These are phyloP conservation scores for Pulveroboletus sp. DNA, from an alignment of 768 basidiomycete genomes.

Conservation along the genomic window DNA sequence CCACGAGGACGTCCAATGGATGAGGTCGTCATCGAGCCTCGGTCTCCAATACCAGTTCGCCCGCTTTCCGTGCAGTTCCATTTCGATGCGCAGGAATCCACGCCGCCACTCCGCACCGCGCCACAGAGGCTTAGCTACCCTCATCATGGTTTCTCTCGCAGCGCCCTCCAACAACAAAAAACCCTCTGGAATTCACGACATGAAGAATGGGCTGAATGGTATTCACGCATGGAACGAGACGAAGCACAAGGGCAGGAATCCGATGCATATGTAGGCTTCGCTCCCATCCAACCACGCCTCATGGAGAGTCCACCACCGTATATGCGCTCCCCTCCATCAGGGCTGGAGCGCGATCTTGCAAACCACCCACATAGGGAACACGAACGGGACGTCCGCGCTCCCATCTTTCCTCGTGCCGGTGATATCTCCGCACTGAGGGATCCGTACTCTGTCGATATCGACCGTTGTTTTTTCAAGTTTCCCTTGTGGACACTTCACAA, in stretches of 20 bases:
- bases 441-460: constrained; percentile 50
- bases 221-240: constrained; percentile 12
- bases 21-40: constrained; percentile 14
- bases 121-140: constrained; percentile 40
- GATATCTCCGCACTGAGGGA: constrained; percentile 57
- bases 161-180: constrained; percentile 55
- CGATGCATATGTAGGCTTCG: constrained; percentile 28
- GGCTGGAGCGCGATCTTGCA: constrained; percentile 28
- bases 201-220: constrained; percentile 45
- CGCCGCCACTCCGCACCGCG: constrained; percentile 7
- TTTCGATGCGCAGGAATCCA: background rate
- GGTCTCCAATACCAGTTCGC: constrained; percentile 23
- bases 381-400: constrained; percentile 19
- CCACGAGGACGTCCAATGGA: constrained; percentile 12
- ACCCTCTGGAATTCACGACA: constrained; percentile 58
- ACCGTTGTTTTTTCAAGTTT: constrained; percentile 53
- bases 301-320: constrained; percentile 12
- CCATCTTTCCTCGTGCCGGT: constrained; percentile 55
- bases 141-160: constrained; percentile 61
- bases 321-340: constrained; percentile 23
- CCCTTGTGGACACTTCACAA: constrained; percentile 66
- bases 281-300: background rate
- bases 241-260: background rate
- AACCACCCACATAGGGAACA: constrained; percentile 2
- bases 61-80: constrained; percentile 7